Conservation (phyloP, 805 yeast species). For the Peterozyma xylosa region DNA sequence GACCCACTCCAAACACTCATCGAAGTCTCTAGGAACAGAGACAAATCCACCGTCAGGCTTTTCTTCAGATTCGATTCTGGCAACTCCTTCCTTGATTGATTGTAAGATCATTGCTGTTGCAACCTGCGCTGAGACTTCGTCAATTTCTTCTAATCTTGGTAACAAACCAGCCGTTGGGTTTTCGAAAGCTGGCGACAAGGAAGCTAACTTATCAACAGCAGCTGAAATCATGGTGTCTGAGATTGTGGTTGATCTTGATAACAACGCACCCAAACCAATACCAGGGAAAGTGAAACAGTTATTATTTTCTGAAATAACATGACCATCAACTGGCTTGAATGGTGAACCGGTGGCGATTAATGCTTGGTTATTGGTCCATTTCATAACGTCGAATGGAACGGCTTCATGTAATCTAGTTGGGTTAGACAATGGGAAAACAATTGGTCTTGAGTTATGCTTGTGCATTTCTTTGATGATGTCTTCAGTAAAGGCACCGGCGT, state of each 20-base stretch:
- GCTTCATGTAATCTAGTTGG: conserved; percentile 97
- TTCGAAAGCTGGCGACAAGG: conserved; percentile 67
- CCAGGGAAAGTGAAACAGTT: conserved; percentile 98
- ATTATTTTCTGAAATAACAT: conserved; percentile 87
- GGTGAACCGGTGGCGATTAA: conserved; percentile 97
- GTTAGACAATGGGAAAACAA: conserved; percentile 91
- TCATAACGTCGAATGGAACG: conserved; percentile 79
- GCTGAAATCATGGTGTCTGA: conserved; percentile 92
- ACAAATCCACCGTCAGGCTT: conserved; percentile 64
- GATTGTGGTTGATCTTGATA: conserved; percentile 76
- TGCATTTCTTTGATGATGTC: conserved; percentile 84
- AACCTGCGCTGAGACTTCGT: conserved; percentile 81
- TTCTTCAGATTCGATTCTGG: conserved; percentile 67
- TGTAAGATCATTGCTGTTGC: conserved; percentile 92
- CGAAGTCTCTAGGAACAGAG: conserved; percentile 72
- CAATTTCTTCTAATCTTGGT: conserved; percentile 83
- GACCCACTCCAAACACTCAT: conserved; percentile 82
- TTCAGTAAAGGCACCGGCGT: conserved; percentile 91
- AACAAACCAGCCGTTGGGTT: conserved; percentile 73
- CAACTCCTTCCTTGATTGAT: conserved; percentile 80
- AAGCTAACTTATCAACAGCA: conserved; percentile 90
- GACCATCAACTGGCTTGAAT: conserved; percentile 89
- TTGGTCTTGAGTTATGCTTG: conserved; percentile 77
- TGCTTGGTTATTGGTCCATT: conserved; percentile 89
- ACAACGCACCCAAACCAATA: conserved; percentile 91